Percentiles rank a stretch among this genome's conserved stretches.
phyloP scores from a whole-genome alignment of 371 early-diverging fungal genomes.

The Actinomortierella wolfii region DNA sequence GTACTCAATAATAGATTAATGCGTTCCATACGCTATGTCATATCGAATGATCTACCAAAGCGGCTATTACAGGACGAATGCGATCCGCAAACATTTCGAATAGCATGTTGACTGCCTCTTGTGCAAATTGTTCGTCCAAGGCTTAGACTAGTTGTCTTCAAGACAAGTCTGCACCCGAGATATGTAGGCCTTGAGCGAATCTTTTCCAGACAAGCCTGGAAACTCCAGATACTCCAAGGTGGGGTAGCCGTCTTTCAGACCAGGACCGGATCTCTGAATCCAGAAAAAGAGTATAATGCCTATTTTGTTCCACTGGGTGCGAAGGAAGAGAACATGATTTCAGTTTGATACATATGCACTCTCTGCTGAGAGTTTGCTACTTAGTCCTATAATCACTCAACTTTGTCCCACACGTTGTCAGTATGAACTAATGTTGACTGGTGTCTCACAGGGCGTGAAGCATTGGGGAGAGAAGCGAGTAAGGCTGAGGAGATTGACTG shows the following conservation, averaged over 20 bases:
- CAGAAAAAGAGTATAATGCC: conserved; percentile 26
- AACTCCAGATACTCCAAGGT: conserved; percentile 20
- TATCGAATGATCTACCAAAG: conserved; percentile 3
- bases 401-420: conserved; percentile 14
- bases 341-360: too few relatives aligned
- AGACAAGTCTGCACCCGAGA: conserved; percentile 18
- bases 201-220: conserved; percentile 13
- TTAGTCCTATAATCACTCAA: too few relatives aligned
- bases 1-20: too few relatives aligned
- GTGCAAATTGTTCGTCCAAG: conserved; percentile 14
- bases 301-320: too few relatives aligned
- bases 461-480: conserved; percentile 11
- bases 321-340: too few relatives aligned
- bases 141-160: conserved; percentile 11
- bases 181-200: conserved; percentile 21
- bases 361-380: too few relatives aligned
- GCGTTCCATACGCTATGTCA: too few relatives aligned
- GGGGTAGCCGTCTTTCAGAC: conserved; percentile 23
- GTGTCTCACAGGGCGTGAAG: conserved; percentile 21
- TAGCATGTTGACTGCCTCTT: conserved; percentile 25
- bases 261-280: conserved; percentile 28
- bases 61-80: conserved; percentile 7
- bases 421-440: conserved; percentile 18
- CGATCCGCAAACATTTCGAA: conserved; percentile 18
- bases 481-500: too few relatives aligned